Conservation (phyloP, 805 yeast species). For the Barnettozyma salicaria region DNA sequence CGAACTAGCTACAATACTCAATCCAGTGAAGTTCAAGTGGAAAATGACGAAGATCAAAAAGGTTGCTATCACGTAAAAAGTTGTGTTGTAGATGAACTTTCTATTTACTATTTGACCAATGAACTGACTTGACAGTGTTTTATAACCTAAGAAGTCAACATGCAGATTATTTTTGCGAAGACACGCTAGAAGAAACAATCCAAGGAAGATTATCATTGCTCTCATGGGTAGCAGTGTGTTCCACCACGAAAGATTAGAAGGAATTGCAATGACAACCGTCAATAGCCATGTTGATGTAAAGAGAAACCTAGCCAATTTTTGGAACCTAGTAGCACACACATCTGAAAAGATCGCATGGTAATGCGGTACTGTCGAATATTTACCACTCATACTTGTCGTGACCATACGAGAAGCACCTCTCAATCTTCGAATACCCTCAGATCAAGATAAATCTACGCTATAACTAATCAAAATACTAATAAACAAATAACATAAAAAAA, state of each 20-base stretch:
- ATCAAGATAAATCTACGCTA: no score
- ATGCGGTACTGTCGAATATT: conserved; percentile 22
- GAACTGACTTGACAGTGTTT: conserved; percentile 25
- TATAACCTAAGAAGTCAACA: conserved; percentile 31
- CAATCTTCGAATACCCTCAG: no score
- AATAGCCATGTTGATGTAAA: conserved; percentile 27
- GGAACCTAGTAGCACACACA: conserved; percentile 35
- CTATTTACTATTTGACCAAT: conserved; percentile 22
- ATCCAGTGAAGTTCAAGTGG: conserved; percentile 19
- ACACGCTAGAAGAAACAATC: conserved; percentile 30
- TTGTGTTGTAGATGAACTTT: conserved; percentile 22
- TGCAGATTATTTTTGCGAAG: conserved; percentile 37
- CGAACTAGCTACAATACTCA: conserved; percentile 27
- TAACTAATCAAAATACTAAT: no score
- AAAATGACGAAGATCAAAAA: conserved; percentile 22
- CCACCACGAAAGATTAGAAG: conserved; percentile 23
- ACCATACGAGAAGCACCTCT: background rate
- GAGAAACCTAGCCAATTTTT: conserved; percentile 33
- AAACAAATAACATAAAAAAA: no score
- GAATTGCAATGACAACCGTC: conserved; percentile 22
- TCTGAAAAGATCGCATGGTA: conserved; percentile 36
- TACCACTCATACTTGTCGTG: background rate
- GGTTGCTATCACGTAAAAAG: conserved; percentile 21
- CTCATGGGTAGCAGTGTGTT: conserved; percentile 26
- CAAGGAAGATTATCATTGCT: conserved; percentile 25